These are phyloP conservation scores for Trichosporon faecale DNA, from an alignment of 1,284 basidiomycete genomes.

Conservation along the genomic window DNA sequence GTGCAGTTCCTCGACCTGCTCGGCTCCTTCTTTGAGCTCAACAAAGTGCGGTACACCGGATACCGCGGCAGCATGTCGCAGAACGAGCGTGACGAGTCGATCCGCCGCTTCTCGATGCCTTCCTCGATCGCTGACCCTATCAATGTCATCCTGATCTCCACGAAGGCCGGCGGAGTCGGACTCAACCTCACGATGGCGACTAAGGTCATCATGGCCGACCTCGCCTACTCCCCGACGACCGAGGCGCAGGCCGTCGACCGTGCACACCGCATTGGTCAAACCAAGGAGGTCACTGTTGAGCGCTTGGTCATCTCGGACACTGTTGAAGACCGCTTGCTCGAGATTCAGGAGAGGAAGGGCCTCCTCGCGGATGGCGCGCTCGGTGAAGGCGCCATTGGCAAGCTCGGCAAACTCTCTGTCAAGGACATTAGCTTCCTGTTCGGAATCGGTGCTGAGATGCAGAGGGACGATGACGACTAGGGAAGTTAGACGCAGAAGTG, in stretches of 20 bases:
- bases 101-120: slow-evolving; percentile 37
- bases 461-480: slow-evolving; percentile 5
- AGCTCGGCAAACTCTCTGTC: slow-evolving; percentile 21
- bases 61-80: slow-evolving; percentile 50
- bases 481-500: background rate
- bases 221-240: slow-evolving; percentile 49
- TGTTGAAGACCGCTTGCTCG: slow-evolving; percentile 40
- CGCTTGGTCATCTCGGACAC: slow-evolving; percentile 61
- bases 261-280: slow-evolving; percentile 88
- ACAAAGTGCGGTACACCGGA: slow-evolving; percentile 31
- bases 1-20: slow-evolving; percentile 45
- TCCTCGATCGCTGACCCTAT: slow-evolving; percentile 26
- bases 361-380: slow-evolving; percentile 50
- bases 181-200: slow-evolving; percentile 45
- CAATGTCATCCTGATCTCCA: slow-evolving; percentile 50
- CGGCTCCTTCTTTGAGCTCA: slow-evolving; percentile 30
- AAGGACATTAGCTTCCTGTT: slow-evolving; percentile 24
- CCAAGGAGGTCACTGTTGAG: slow-evolving; percentile 75
- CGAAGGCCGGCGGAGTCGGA: slow-evolving; percentile 49
- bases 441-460: slow-evolving; percentile 14
- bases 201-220: slow-evolving; percentile 34
- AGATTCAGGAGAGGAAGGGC: slow-evolving; percentile 41
- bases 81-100: slow-evolving; percentile 36
- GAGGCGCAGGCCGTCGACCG: slow-evolving; percentile 49
- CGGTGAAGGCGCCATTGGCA: slow-evolving; percentile 45